Conservation (phyloP, 495 filamentous ascomycete species). For the Penicillium silybi region DNA sequence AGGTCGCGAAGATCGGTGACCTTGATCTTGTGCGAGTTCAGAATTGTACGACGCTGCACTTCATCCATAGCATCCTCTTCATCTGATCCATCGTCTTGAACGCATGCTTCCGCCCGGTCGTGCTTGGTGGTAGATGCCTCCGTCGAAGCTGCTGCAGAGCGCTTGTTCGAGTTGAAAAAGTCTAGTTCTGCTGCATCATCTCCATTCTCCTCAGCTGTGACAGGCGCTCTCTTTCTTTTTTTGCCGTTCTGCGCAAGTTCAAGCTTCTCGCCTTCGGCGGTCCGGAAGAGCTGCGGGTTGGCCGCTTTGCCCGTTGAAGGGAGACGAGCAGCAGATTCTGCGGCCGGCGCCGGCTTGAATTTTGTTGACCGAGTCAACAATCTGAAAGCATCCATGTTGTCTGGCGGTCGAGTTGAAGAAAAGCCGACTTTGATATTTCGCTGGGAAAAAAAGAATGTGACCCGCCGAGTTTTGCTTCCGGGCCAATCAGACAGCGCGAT, state of each 20-base stretch:
- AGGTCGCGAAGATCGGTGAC: conserved; percentile 62
- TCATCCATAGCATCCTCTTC: conserved; percentile 42
- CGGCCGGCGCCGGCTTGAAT: conserved; percentile 34
- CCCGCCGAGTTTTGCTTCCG: conserved; percentile 24
- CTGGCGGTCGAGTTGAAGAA: conserved; percentile 1
- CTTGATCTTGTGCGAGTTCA: conserved; percentile 84
- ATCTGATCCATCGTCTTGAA: conserved; percentile 22
- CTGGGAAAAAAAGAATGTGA: conserved; percentile 21
- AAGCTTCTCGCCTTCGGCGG: conserved; percentile 30
- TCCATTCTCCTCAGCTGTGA: conserved; percentile 17
- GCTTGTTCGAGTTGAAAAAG: conserved; percentile 36
- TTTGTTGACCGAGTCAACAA: conserved; percentile 53
- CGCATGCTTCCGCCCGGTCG: conserved; percentile 16
- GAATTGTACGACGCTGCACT: conserved; percentile 67
- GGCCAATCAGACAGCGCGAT: conserved; percentile 32
- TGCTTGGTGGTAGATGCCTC: conserved; percentile 15
- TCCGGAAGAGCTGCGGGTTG: conserved; percentile 53
- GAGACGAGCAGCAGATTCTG: conserved; percentile 26
- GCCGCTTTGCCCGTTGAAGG: conserved; percentile 48
- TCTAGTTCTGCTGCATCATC: conserved; percentile 31
- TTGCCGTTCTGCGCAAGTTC: conserved; percentile 33
- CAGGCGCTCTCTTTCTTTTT: conserved; percentile 37
- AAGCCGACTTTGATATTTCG: conserved; percentile 27
- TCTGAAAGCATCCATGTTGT: conserved; percentile 52
- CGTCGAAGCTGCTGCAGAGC: conserved; percentile 15